Conservation (phyloP, 805 yeast genomes). For the Kazachstania africana region DNA sequence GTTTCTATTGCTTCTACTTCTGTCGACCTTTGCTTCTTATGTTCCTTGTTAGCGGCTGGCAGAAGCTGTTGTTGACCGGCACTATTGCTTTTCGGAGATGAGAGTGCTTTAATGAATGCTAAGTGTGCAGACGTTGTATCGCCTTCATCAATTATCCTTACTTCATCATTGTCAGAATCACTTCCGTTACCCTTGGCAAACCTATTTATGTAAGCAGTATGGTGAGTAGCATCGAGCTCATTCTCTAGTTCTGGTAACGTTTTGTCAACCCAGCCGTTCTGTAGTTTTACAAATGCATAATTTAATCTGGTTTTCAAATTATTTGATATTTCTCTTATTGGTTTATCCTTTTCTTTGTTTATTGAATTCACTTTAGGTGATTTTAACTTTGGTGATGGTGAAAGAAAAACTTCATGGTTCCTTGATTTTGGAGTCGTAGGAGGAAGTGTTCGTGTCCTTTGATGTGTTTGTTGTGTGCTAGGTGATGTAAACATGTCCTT, state of each 20-base stretch:
- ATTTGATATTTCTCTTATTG: constrained; percentile 31
- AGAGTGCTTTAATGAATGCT: constrained; percentile 30
- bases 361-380: constrained; percentile 15
- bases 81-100: constrained; percentile 5
- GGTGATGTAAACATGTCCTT: constrained; percentile 1
- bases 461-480: too few species aligned
- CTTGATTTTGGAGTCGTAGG: constrained; percentile 26
- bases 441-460: constrained; percentile 15
- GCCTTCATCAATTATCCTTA: too few species aligned
- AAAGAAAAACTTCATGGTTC: constrained; percentile 21
- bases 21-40: constrained; percentile 13
- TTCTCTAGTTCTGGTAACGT: constrained; percentile 19
- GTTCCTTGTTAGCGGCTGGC: not conserved
- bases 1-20: constrained; percentile 33
- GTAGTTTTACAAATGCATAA: constrained; percentile 31
- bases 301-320: constrained; percentile 30
- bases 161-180: constrained; percentile 5
- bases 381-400: constrained; percentile 24
- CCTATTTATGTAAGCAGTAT: constrained; percentile 6
- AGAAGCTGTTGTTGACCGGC: not conserved
- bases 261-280: constrained; percentile 25
- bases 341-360: constrained; percentile 16
- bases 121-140: constrained; percentile 28
- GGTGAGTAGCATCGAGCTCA: constrained; percentile 4
- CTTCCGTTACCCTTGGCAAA: constrained; percentile 7